phyloP scores from a whole-genome alignment of 2,329 filamentous ascomycete species.

The Colletotrichum simmondsii region DNA sequence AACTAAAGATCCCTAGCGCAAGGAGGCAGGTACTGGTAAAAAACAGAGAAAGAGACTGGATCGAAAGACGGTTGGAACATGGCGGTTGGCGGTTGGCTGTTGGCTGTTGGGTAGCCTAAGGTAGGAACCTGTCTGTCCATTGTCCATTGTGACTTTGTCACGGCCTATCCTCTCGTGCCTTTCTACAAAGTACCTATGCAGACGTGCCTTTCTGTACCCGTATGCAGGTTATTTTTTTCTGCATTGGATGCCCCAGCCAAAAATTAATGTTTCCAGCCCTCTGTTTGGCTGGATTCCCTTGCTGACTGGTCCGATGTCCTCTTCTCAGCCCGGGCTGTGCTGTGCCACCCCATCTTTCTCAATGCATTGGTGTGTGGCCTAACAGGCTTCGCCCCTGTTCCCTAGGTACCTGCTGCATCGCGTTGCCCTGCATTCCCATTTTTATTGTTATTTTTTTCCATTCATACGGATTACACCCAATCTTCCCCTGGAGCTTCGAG shows the following conservation, averaged over 20 bases:
- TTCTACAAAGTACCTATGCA: too few species aligned
- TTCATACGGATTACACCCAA: neutral
- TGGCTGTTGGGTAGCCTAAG: neutral
- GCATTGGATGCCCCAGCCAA: neutral
- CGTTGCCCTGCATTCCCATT: constrained; percentile 23
- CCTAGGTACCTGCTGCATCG: neutral
- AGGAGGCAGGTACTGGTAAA: neutral
- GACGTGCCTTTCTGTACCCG: neutral
- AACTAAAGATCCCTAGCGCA: neutral
- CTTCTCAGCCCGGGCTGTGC: constrained; percentile 14
- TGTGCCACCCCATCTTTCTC: constrained; percentile 25
- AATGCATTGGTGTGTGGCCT: constrained; percentile 17
- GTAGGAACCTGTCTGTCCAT: neutral
- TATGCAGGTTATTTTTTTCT: constrained; percentile 3
- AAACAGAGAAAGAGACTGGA: neutral
- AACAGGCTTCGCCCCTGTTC: constrained; percentile 29
- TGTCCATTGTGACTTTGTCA: neutral
- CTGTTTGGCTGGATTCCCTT: neutral
- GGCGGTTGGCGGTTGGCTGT: neutral
- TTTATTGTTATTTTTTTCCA: neutral
- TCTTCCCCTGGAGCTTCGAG: neutral
- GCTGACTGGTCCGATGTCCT: constrained; percentile 12
- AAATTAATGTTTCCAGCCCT: neutral
- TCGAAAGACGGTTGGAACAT: neutral
- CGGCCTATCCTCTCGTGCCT: neutral